Conservation (phyloP, 2,329 filamentous ascomycete genomes). For the Cladosporium sp. region DNA sequence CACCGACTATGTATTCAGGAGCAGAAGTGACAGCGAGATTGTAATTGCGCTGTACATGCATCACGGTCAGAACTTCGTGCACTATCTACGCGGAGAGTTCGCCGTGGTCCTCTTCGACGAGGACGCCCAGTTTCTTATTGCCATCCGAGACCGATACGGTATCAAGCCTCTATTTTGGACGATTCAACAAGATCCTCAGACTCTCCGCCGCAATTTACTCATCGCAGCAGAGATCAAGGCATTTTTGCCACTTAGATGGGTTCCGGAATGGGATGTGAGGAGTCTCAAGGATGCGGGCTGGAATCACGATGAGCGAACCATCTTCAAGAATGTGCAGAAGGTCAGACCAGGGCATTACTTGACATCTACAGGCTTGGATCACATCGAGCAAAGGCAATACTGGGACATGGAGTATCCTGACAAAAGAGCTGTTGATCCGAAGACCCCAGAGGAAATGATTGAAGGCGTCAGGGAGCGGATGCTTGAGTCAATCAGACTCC, state of each 20-base stretch:
- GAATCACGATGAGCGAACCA: conserved; percentile 42
- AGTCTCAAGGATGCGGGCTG: conserved; percentile 42
- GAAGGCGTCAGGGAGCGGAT: conserved; percentile 46
- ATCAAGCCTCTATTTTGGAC: conserved; percentile 56
- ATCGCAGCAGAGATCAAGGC: conserved; percentile 53
- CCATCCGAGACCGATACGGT: conserved; percentile 51
- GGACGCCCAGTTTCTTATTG: conserved; percentile 39
- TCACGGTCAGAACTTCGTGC: conserved; percentile 43
- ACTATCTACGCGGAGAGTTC: conserved; percentile 52
- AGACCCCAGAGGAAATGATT: conserved; percentile 49
- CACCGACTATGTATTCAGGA: conserved; percentile 42
- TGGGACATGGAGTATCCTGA: conserved; percentile 52
- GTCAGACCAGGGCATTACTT: conserved; percentile 43
- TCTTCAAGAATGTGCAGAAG: conserved; percentile 48
- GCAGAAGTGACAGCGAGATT: conserved; percentile 49
- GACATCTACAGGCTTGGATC: conserved; percentile 36
- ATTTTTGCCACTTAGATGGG: conserved; percentile 48
- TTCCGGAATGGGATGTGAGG: conserved; percentile 50
- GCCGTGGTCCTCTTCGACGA: conserved; percentile 50
- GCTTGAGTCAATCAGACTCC: conserved; percentile 49
- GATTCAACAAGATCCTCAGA: conserved; percentile 21
- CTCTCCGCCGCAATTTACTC: conserved; percentile 34
- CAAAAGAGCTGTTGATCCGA: conserved; percentile 41
- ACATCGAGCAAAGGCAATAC: conserved; percentile 42
- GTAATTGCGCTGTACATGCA: conserved; percentile 49